phyloP scores from a whole-genome alignment of 257 asterid species.

The Lavandula angustifolia region DNA sequence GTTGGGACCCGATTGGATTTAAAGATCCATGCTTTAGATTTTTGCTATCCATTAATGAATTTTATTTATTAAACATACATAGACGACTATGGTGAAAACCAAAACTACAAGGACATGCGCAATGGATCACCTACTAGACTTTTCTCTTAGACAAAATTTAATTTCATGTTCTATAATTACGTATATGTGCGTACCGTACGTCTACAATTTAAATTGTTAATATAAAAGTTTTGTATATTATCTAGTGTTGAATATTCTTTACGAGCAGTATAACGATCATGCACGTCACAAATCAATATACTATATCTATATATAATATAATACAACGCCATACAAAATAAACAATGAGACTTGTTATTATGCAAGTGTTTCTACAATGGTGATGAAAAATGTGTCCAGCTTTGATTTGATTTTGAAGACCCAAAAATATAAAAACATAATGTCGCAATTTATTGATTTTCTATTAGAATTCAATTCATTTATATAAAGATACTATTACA shows the following conservation, averaged over 20 bases:
- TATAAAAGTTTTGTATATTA: too few species aligned
- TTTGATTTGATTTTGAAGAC: neutral
- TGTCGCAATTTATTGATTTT: neutral
- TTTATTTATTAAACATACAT: too few species aligned
- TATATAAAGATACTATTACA: too few species aligned
- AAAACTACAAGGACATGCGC: too few species aligned
- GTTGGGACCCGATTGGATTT: neutral
- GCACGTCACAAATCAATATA: neutral
- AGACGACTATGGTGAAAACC: too few species aligned
- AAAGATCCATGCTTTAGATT: neutral
- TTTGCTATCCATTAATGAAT: too few species aligned
- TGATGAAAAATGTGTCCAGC: neutral
- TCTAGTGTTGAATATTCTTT: too few species aligned
- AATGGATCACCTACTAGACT: too few species aligned
- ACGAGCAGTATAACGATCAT: neutral
- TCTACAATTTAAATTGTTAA: too few species aligned
- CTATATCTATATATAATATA: neutral
- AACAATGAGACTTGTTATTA: constrained; percentile 7
- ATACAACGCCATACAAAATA: constrained; percentile 2
- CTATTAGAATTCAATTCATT: neutral
- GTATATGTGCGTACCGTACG: too few species aligned
- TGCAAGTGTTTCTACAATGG: neutral
- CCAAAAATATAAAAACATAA: neutral
- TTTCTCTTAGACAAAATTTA: too few species aligned
- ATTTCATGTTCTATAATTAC: too few species aligned